These are phyloP conservation scores for Paramecium primaurelia DNA, from an alignment of 73 alveolate species.

Conservation along the genomic window DNA sequence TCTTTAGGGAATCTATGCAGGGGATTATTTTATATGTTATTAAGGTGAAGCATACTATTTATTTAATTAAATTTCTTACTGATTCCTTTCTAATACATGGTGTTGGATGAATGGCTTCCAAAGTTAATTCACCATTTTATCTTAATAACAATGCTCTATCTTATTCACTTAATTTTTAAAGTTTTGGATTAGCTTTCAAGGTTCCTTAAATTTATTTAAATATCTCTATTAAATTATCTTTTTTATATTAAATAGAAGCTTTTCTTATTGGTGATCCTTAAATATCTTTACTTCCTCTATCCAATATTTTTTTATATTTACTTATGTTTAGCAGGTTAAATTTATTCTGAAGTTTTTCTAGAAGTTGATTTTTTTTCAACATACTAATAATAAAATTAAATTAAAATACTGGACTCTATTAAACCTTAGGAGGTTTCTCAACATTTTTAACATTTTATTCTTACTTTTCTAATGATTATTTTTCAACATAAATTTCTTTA, in stretches of 20 bases:
- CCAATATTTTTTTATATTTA: not conserved
- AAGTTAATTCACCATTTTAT: not conserved
- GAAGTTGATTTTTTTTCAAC: conserved; percentile 18
- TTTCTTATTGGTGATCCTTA: not conserved
- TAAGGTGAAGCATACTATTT: conserved; percentile 16
- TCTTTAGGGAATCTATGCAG: conserved; percentile 23
- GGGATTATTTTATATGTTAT: not conserved
- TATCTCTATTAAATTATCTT: not conserved
- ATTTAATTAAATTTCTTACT: not conserved
- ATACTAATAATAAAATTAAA: not conserved
- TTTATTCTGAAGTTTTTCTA: conserved; percentile 13
- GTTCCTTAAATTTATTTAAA: not conserved
- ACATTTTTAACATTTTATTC: not conserved
- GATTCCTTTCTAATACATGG: conserved; percentile 46
- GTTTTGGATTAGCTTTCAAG: not conserved
- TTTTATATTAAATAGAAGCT: not conserved
- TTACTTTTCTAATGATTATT: not conserved
- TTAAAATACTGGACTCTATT: conserved; percentile 30
- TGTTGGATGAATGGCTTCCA: conserved; percentile 33
- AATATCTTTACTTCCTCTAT: not conserved
- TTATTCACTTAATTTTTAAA: not conserved
- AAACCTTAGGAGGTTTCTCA: not conserved
- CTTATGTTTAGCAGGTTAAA: conserved; percentile 21
- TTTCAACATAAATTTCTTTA: not conserved
- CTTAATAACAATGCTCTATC: conserved; percentile 13